Evolutionary conservation across 805 yeast genomes (phyloP), one percentile per base, ranked within the genome.

Genomic region (Metschnikowia lochheadii): DNA sequence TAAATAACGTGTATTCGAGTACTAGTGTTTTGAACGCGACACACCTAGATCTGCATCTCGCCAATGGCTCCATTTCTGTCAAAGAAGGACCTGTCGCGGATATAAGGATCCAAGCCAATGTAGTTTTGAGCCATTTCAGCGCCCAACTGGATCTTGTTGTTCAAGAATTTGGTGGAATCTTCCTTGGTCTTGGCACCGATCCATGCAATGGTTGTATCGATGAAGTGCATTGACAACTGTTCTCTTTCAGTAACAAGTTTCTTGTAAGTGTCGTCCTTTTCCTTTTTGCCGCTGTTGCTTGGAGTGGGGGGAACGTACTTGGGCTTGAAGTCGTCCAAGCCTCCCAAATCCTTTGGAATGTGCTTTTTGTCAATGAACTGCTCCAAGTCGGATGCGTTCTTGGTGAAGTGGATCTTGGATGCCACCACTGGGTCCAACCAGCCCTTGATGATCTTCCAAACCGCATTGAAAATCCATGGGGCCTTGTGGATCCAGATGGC

Each of bases 341-440:
- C 98, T 15, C 96, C 97, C 55, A 91, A 67, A 35, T 77, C 80
- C 54, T 75, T 70, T 23, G 96, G 91, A 54, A 94, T 76, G 60
- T 79, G 73, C 32, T 80, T 72, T 36, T 67, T 61, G 44, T 79
- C 82, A 42, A 92, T 81, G 64, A 73, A 82, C 57, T 84, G 78
- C 48, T 75, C 77, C 62, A 92, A 69, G 52, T 94, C 97, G 49
- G 81, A 77, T 14, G 73, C 63, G 55, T 72, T 73, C 63, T 86
- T 85, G 26, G 96, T 87, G 70, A 92, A 94, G 40, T 81, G 80
- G 59, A 94, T 87, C 70, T 92, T 92, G 29, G 92, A 78, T 0
- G 97, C 96, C 47, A 92, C 97, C 15, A 88, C 97, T 2, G 98
- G 98, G 66, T 94, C 98, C 53, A 92, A 76, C 98, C 97, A 92